A percentile compares a stretch with the other conserved stretches of the same genome.
Evolutionary conservation across 306 rosid species (phyloP).

Genomic region (Casuarina glauca): DNA sequence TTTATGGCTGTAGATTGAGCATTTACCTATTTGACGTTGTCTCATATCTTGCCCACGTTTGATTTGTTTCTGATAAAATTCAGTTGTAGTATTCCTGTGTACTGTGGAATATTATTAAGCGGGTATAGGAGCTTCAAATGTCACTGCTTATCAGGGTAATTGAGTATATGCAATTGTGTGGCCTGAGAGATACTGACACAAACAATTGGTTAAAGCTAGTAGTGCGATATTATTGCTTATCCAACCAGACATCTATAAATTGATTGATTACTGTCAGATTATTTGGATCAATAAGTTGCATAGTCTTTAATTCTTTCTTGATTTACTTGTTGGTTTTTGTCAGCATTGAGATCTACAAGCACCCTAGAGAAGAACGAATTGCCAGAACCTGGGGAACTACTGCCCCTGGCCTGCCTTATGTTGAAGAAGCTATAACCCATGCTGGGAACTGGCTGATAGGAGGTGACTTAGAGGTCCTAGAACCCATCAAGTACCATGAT

Average conservation of each 20-base stretch:
- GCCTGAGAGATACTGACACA: not conserved
- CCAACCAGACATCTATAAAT: not conserved
- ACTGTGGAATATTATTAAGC: not conserved
- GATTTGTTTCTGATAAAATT: not conserved
- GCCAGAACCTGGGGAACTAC: constrained; percentile 98
- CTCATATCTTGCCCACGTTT: not conserved
- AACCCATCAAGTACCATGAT: constrained; percentile 77
- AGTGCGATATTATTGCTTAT: not conserved
- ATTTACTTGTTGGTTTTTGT: constrained; percentile 26
- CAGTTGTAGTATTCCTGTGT: not conserved
- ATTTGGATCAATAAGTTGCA: not conserved
- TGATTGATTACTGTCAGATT: constrained; percentile 3
- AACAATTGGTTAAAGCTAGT: not conserved
- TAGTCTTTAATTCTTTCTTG: constrained; percentile 20
- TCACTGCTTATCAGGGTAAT: not conserved
- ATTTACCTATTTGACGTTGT: not conserved
- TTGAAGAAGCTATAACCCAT: constrained; percentile 72
- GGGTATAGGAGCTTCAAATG: not conserved
- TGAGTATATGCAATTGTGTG: not conserved
- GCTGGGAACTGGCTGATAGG: constrained; percentile 97
- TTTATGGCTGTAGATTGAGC: not conserved
- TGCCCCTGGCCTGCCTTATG: constrained; percentile 89
- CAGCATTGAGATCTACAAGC: constrained; percentile 96
- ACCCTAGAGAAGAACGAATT: constrained; percentile 90
- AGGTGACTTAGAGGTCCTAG: constrained; percentile 94